Evolutionary conservation across 202 grass and related monocot genomes (phyloP).

Genomic region (Carex sylvatica): DNA sequence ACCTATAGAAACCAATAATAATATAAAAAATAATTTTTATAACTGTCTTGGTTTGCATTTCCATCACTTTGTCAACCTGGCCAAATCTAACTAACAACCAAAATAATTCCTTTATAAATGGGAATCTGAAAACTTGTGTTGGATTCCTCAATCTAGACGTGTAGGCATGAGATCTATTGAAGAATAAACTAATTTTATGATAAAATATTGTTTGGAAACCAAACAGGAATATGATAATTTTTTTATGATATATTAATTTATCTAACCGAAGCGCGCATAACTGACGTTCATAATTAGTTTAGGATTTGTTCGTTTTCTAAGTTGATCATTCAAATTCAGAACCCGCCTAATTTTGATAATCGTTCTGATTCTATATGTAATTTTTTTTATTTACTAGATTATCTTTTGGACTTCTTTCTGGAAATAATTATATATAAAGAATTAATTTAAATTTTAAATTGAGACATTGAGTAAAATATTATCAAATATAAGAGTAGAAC

Average conservation of each 20-base stretch:
- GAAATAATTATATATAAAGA: too few species aligned
- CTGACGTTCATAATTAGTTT: neutral
- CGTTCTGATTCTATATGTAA: neutral
- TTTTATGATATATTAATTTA: neutral
- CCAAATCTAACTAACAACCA: neutral
- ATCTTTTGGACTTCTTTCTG: too few species aligned
- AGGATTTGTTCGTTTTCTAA: neutral
- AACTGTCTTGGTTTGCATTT: neutral
- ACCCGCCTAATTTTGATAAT: neutral
- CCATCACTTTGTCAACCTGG: neutral
- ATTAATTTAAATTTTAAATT: too few species aligned
- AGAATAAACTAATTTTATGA: neutral
- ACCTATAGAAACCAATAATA: neutral
- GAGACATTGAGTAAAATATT: too few species aligned
- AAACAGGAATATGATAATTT: neutral
- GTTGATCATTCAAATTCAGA: neutral
- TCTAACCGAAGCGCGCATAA: neutral
- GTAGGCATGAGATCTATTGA: neutral
- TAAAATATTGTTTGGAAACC: neutral
- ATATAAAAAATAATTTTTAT: too few species aligned
- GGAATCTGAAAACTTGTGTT: neutral
- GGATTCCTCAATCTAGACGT: conserved; percentile 8
- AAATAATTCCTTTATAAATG: neutral
- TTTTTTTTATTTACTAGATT: neutral
- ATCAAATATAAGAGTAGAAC: too few species aligned